Base-by-base conservation (phyloP, 768 basidiomycete genomes). In the Leucocoprinus sp. region DNA sequence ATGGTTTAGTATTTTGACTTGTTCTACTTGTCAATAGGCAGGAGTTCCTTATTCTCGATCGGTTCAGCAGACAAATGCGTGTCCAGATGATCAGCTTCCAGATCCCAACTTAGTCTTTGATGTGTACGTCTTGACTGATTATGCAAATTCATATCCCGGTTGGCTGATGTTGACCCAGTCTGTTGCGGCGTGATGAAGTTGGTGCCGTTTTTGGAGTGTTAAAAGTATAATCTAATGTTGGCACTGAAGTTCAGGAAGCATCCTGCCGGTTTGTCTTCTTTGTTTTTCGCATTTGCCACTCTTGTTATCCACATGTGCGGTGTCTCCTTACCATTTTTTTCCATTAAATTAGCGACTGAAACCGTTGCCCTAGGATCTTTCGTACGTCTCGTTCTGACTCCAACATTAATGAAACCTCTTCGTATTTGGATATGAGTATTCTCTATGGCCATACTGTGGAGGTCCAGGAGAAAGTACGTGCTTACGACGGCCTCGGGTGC, bases 21-120 rank as follows among this genome's bases (percentile, higher is more conserved):
- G n/a, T n/a, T n/a, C n/a, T 8, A 50, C 27, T 8, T 19, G 22
- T 8, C 36, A 9, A 24, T 42, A 72, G 66, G 85, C 89, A 2
- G 76, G 79, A 4, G 79, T 72, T 9, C 82, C 89, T 0, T 92
- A 92, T 57, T 73, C 86, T n/a, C 78, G 89, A 18, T 89, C 83
- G 37, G 90, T 91, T 18, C 83, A 86, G 52, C 81, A 84, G 57
- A 59, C 45, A 1, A 72, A 82, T 49, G 73, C 84, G 1, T 64
- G 86, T 2, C 82, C 87, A 0, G 65, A 57, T 36, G 76, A 82
- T 54, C 76, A 80, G 47, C 67, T 91, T 22, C 89, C 89, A 0
- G 89, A 92, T 60, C 65, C 89, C 12, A 85, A 84, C 7, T 65
- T 91, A 9, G 62, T 93, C 21, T 93, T 88, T 39, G 90, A 92